phyloP scores from a whole-genome alignment of 768 basidiomycete genomes.

The Coprinopsis strossmayeri region DNA sequence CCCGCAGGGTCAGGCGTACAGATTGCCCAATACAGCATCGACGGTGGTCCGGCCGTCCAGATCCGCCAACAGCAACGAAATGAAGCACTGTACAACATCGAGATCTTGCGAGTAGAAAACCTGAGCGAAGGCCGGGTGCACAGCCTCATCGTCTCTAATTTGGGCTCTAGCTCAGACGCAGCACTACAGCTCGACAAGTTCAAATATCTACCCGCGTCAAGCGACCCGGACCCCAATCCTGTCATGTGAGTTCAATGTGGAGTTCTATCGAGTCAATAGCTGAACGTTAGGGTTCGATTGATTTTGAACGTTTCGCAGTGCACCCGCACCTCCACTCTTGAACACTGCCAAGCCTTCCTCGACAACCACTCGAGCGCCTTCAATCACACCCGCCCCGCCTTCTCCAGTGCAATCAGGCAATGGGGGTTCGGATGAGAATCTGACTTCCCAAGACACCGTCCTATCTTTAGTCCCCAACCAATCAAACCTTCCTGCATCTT shows the following conservation, averaged over 20 bases:
- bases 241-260: background rate
- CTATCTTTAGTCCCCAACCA: too few relatives aligned
- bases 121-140: background rate
- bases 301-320: too few relatives aligned
- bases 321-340: too few relatives aligned
- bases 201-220: background rate
- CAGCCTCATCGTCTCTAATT: background rate
- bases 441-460: too few relatives aligned
- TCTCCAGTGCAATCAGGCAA: too few relatives aligned
- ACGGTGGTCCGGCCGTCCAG: background rate
- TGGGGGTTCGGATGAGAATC: too few relatives aligned
- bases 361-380: too few relatives aligned
- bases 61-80: background rate
- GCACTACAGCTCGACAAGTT: background rate
- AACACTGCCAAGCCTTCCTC: too few relatives aligned
- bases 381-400: too few relatives aligned
- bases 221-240: background rate
- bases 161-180: background rate
- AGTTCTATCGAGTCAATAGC: too few relatives aligned
- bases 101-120: background rate
- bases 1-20: background rate
- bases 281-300: too few relatives aligned
- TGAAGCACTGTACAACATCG: background rate
- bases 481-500: too few relatives aligned
- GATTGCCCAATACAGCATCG: background rate